Evolutionary conservation across 305 asterid genomes (phyloP).

Genomic region (Fraxinus sp.): DNA sequence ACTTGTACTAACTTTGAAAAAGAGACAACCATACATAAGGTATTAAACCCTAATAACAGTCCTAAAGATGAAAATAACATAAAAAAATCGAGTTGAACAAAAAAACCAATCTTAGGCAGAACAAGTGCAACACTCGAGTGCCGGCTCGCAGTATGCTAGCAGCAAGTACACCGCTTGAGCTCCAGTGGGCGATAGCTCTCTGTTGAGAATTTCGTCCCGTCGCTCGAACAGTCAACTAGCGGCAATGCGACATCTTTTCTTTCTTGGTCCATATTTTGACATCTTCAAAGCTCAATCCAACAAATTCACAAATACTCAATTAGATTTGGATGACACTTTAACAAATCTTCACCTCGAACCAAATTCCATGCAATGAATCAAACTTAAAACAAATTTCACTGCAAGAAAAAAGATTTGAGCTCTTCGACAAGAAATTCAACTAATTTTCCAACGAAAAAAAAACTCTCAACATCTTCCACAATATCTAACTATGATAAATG

Average conservation of each 20-base stretch:
- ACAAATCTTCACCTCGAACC: neutral
- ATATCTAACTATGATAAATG: neutral
- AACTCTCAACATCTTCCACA: neutral
- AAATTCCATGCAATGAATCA: neutral
- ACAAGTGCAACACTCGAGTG: neutral
- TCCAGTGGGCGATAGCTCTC: neutral
- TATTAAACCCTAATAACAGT: neutral
- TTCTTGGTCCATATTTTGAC: neutral
- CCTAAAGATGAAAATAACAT: neutral
- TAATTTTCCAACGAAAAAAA: neutral
- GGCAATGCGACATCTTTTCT: neutral
- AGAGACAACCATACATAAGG: neutral
- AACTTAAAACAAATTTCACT: neutral
- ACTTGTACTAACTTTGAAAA: neutral
- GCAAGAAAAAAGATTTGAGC: no score
- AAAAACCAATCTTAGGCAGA: no score
- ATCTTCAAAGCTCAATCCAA: neutral
- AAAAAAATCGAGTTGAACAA: no score
- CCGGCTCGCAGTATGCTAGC: no score
- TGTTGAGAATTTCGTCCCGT: no score
- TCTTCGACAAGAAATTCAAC: neutral
- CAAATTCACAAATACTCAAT: neutral
- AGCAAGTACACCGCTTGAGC: neutral
- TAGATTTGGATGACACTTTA: neutral
- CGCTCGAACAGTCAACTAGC: neutral